Base-by-base conservation (phyloP, 2,329 filamentous ascomycete species). In the Zalaria obscura region DNA sequence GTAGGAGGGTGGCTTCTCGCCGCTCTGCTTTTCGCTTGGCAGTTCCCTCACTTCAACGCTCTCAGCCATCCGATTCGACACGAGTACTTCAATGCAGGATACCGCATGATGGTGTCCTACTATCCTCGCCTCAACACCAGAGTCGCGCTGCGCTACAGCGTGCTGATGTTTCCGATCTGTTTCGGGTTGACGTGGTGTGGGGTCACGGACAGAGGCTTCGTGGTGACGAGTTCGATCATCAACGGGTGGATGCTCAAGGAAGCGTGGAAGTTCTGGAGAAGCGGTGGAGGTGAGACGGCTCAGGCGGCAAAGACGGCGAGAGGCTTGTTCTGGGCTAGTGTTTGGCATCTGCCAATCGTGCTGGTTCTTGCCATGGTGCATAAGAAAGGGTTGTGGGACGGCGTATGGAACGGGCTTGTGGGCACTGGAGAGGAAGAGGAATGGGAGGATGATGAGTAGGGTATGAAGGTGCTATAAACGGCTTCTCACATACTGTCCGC, bases 31-130 rank as follows among this genome's bases (percentile, higher is more conserved):
- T 93, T 94, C 50, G 82, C 87, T 8, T 98, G 91, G 91, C 89
- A 98, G 58, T 96, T 98, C 56, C 87, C 91, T 3, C 91, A 98
- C 64, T 98, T 98, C 67, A 96, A 95, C 72, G 82, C 88, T 1
- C 70, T 98, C 25, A 88, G 83, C 37, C 93, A 89, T 75, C 70
- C 76, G 3, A 93, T 96, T 46, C 73, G 86, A 18, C 80, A 93
- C 5, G 91, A 98, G 59, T 98, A 98, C 68, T 80, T 78, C 49
- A 61, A 64, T 29, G 76, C 76, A 0, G 76, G 76, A 1, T 78
- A 80, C 55, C 65, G 69, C 45, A 80, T 80, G 91, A 70, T 96
- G 3, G 76, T 75, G 38, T 96, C 88, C 80, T 80, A 82, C 4
- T 89, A 96, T 57, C 85, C 88, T 0, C 78, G 79, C 0, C 76